Base-by-base conservation (phyloP, 164 flowering plant species). In the Protea cynaroides region DNA sequence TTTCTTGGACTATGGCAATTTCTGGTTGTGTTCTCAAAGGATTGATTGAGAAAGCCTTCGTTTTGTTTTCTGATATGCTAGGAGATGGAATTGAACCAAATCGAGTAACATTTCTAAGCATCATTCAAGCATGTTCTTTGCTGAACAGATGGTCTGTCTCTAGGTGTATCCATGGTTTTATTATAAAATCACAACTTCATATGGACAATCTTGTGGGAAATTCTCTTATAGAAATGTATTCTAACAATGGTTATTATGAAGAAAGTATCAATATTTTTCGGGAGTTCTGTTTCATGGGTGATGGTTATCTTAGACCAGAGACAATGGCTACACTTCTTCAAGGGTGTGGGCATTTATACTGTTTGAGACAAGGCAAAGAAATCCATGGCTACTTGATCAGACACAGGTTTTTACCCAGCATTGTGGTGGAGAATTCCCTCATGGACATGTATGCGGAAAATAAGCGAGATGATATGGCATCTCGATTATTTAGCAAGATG, bases 271-370 rank as follows among this genome's bases (percentile, higher is more conserved):
- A 43, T 52, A 47, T 77, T 11, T 68, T 77, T 37, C 43, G 46
- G 17, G 43, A 54, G 47, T 67, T 65, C 54, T 58, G 58, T 65
- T 73, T 68, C 66, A 19, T 19, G 7, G 64, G 63, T 40, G 70
- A 71, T 8, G 69, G 59, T 38, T 68, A 62, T 71, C 72, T 69
- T 34, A 47, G 49, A 15, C 47, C 65, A 12, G 77, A 74, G 66
- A 73, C 77, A 6, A 71, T 74, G 67, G 80, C 80, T 2, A 68
- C 13, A n/a, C 67, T 77, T 55, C 58, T 77, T 29, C 75, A 77
- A 49, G 68, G 69, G 18, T 77, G 77, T 38, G 58, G 66, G 23
- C 68, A 64, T 21, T 57, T 19, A 2, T 56, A 60, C 18, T 65
- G n/a, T 51, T 25, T 73, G 54, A 50, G 67, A 59, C 59, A 56